A percentile compares a stretch with the other conserved stretches of the same genome.
Evolutionary conservation across 768 basidiomycete genomes (phyloP).

Genomic region (Pleurotus sapidus): DNA sequence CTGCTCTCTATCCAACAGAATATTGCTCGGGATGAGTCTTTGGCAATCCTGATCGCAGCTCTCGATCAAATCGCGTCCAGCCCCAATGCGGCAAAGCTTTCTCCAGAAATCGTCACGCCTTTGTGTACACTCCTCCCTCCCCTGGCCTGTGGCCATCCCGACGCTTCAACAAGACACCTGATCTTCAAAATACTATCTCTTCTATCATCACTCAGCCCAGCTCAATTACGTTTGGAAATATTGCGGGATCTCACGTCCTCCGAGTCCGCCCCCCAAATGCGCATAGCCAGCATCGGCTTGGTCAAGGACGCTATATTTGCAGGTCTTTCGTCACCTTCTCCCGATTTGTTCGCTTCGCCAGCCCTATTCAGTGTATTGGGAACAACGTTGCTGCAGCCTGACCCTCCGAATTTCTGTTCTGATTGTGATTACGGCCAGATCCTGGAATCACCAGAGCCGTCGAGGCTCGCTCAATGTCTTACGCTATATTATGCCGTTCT

Average conservation of each 20-base stretch:
- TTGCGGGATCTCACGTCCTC: conserved; percentile 52
- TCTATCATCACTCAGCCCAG: conserved; percentile 45
- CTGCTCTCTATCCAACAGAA: conserved; percentile 53
- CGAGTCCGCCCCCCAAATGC: conserved; percentile 59
- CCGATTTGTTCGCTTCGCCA: conserved; percentile 51
- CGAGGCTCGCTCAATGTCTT: conserved; percentile 62
- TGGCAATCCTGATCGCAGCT: conserved; percentile 50
- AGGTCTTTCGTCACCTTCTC: conserved; percentile 28
- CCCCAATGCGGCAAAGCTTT: conserved; percentile 20
- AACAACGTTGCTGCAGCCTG: conserved; percentile 53
- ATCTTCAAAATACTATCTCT: conserved; percentile 58
- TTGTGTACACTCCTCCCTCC: conserved; percentile 50
- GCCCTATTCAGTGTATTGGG: conserved; percentile 58
- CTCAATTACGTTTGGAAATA: conserved; percentile 48
- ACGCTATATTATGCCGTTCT: conserved; percentile 68
- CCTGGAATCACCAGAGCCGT: conserved; percentile 53
- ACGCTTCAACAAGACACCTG: conserved; percentile 55
- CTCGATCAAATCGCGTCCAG: conserved; percentile 22
- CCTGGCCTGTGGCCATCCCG: conserved; percentile 61
- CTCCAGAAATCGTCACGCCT: conserved; percentile 44
- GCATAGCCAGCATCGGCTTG: conserved; percentile 64
- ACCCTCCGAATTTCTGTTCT: conserved; percentile 52
- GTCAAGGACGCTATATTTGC: conserved; percentile 67
- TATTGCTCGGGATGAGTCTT: conserved; percentile 52
- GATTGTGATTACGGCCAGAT: conserved; percentile 36